Evolutionary conservation across 2,329 filamentous ascomycete species (phyloP).

Genomic region (Aspergillus fischeri): DNA sequence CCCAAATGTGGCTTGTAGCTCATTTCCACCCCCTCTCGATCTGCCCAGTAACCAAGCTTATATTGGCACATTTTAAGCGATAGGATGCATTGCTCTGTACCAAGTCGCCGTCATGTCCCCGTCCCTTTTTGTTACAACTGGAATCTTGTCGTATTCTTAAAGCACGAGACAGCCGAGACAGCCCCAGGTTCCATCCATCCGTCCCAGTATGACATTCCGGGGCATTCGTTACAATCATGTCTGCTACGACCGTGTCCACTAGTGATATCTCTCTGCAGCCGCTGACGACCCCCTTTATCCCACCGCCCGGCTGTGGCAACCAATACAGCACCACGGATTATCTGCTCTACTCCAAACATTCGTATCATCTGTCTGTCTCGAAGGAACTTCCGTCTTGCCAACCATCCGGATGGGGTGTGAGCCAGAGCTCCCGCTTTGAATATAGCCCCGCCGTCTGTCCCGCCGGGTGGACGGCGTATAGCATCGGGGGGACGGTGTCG

Average conservation of each 20-base stretch:
- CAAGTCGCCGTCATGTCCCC: background rate
- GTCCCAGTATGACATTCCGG: background rate
- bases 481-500: background rate
- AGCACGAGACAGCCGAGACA: background rate
- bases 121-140: background rate
- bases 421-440: background rate
- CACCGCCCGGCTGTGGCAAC: background rate
- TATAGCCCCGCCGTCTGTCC: background rate
- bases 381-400: background rate
- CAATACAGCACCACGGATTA: background rate
- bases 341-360: background rate
- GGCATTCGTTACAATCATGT: background rate
- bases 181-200: background rate
- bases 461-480: background rate
- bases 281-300: background rate
- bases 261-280: background rate
- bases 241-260: background rate
- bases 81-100: background rate
- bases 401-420: background rate
- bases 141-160: background rate
- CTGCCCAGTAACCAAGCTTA: background rate
- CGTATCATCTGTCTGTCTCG: background rate
- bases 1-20: background rate
- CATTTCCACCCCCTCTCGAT: background rate
- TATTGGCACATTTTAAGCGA: background rate